Conservation (phyloP, 2,329 filamentous ascomycete species). For the Zymoseptoria ardabiliae region DNA sequence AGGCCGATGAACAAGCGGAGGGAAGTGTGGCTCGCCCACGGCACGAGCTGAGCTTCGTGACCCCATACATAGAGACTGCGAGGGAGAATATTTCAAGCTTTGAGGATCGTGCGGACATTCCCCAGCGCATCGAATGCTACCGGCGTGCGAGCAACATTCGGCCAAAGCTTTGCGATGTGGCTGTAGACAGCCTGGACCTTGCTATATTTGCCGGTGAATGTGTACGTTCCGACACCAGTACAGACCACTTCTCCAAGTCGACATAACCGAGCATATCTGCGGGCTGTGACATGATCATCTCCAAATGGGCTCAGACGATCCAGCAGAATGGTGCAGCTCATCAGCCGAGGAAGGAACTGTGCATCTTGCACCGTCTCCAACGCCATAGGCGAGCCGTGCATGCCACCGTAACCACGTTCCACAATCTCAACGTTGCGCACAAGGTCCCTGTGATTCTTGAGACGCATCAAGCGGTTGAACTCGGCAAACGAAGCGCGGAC, state of each 20-base stretch:
- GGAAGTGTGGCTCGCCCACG: slow-evolving; percentile 4
- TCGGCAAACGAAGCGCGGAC: slow-evolving; percentile 1
- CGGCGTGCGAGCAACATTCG: slow-evolving; percentile 2
- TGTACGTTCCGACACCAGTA: slow-evolving; percentile 3
- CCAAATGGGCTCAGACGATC: neutral
- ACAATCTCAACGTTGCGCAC: slow-evolving; percentile 3
- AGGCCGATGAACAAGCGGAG: slow-evolving; percentile 5
- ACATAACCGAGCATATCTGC: neutral
- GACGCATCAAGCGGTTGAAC: neutral
- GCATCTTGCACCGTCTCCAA: neutral
- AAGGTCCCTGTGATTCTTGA: neutral
- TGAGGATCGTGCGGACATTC: neutral
- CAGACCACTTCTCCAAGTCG: neutral
- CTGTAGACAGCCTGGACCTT: slow-evolving; percentile 4
- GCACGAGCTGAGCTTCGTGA: neutral
- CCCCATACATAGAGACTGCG: neutral
- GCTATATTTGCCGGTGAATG: neutral
- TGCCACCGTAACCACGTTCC: neutral
- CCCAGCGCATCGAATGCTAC: slow-evolving; percentile 1
- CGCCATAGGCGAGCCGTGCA: neutral
- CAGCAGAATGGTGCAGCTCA: slow-evolving; percentile 1
- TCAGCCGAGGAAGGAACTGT: slow-evolving; percentile 2
- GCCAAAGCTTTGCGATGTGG: slow-evolving; percentile 8
- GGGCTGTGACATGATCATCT: neutral
- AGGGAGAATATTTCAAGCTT: neutral